Evolutionary conservation across 345 rosid genomes (phyloP).

Genomic region (Boechera divaricarpa): DNA sequence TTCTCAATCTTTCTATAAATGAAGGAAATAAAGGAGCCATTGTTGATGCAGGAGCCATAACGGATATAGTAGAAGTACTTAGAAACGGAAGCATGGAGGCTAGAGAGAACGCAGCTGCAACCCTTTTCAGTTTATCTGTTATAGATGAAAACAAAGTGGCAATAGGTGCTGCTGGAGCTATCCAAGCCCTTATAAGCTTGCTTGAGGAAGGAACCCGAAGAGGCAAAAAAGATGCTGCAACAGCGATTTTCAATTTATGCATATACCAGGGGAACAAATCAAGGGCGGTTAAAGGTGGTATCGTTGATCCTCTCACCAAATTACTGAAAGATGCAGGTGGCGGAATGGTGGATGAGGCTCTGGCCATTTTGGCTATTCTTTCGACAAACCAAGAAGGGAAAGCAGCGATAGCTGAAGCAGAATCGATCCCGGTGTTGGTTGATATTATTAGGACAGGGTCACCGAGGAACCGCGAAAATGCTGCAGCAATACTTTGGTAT

Average conservation of each 20-base stretch:
- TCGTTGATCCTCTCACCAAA: conserved; percentile 72
- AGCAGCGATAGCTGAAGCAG: conserved; percentile 73
- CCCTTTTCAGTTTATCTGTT: conserved; percentile 94
- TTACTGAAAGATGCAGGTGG: conserved; percentile 89
- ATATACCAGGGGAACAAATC: conserved; percentile 98
- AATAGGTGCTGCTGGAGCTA: conserved; percentile 94
- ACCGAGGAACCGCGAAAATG: conserved; percentile 93
- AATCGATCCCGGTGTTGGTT: conserved; percentile 69
- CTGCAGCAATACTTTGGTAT: conserved; percentile 84
- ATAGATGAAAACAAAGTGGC: conserved; percentile 97
- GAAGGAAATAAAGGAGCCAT: conserved; percentile 89
- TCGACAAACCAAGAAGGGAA: conserved; percentile 92
- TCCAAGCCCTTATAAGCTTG: conserved; percentile 85
- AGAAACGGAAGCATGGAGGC: conserved; percentile 97
- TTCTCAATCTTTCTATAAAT: conserved; percentile 95
- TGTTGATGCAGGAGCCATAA: conserved; percentile 95
- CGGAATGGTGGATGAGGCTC: conserved; percentile 94
- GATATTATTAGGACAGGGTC: conserved; percentile 89
- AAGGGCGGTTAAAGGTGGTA: conserved; percentile 93
- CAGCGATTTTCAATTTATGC: conserved; percentile 91
- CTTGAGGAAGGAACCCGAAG: conserved; percentile 89
- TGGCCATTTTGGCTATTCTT: conserved; percentile 91
- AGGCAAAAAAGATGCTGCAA: conserved; percentile 97
- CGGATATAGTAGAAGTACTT: conserved; percentile 87
- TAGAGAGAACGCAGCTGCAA: conserved; percentile 97